A percentile compares a stretch with the other conserved stretches of the same genome.
Evolutionary conservation across 306 rosid genomes (phyloP).

Genomic region (Prunus armeniaca): DNA sequence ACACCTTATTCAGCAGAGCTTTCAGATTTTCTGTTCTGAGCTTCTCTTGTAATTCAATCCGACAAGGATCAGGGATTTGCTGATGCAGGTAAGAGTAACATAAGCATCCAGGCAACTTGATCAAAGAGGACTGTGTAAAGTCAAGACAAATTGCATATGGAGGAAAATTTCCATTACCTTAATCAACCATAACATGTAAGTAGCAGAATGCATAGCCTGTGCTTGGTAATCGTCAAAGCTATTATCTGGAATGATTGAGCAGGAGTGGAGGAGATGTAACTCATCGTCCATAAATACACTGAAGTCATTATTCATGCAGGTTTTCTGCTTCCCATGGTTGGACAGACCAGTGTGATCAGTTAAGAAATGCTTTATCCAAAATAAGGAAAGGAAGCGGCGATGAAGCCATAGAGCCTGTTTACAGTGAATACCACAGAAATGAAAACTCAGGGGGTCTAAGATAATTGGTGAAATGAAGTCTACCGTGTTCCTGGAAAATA

Average conservation of each 20-base stretch:
- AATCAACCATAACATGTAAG: conserved; percentile 64
- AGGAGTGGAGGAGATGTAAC: conserved; percentile 45
- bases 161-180: conserved; percentile 39
- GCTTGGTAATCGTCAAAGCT: conserved; percentile 67
- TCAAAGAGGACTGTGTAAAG: not conserved
- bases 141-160: not conserved
- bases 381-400: conserved; percentile 69
- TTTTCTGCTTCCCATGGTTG: conserved; percentile 28
- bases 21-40: conserved; percentile 48
- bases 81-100: conserved; percentile 37
- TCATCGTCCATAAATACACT: conserved; percentile 49
- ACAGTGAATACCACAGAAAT: conserved; percentile 6
- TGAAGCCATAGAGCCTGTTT: conserved; percentile 93
- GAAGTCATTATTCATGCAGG: conserved; percentile 24
- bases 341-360: conserved; percentile 19
- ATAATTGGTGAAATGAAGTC: not conserved
- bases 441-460: not conserved
- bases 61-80: conserved; percentile 51
- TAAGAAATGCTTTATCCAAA: conserved; percentile 51
- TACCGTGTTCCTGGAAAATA: not conserved
- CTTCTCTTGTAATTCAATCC: conserved; percentile 39
- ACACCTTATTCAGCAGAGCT: conserved; percentile 45
- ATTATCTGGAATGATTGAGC: conserved; percentile 46
- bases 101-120: conserved; percentile 19
- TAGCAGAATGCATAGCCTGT: conserved; percentile 55